Base-by-base conservation (phyloP, 306 rosid species). In the Fagus crenata region DNA sequence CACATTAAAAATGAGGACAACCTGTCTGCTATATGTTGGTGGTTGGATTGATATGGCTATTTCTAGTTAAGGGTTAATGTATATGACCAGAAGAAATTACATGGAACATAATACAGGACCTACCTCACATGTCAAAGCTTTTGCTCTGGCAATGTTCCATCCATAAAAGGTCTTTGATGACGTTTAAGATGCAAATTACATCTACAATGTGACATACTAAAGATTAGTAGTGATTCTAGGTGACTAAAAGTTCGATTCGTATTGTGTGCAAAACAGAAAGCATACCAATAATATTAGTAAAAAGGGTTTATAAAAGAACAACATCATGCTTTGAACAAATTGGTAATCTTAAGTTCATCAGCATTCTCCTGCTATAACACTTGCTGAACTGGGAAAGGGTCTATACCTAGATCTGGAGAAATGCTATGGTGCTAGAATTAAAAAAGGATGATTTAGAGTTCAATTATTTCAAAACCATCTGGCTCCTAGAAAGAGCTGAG, bases 401-500 rank as follows among this genome's bases (percentile, higher is more conserved):
- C 33, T 58, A 73, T 68, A 4, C 53, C 15, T 18, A 40, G 63
- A 55, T 79, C 71, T 72, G 53, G 81, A 76, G 41, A 64, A 46
- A 49, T 53, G 77, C 74, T 51, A 64, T 35, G 81, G 80, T 54
- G 31, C 67, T 75, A 43, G 32, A 1, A 58, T 51, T 84, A 59
- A 31, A 68, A 74, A 74, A 79, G 33, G 40, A 73, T 56, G 75
- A 53, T 46, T 59, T 63, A 80, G 61, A 63, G 63, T 36, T 77
- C 71, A 55, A 80, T 58, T 43, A 65, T 81, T 65, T 81, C 82
- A 77, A 80, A 83, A 67, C 42, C 63, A 78, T 69, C n/a, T 36
- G 75, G 74, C 75, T 73, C 71, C 86, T 61, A 49, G 75, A 65
- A 84, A 80, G 81, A 58, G 79, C 77, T 75, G 82, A 75, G 82